Conservation (phyloP, 2,329 filamentous ascomycete genomes). For the Hypoxylon sp. region DNA sequence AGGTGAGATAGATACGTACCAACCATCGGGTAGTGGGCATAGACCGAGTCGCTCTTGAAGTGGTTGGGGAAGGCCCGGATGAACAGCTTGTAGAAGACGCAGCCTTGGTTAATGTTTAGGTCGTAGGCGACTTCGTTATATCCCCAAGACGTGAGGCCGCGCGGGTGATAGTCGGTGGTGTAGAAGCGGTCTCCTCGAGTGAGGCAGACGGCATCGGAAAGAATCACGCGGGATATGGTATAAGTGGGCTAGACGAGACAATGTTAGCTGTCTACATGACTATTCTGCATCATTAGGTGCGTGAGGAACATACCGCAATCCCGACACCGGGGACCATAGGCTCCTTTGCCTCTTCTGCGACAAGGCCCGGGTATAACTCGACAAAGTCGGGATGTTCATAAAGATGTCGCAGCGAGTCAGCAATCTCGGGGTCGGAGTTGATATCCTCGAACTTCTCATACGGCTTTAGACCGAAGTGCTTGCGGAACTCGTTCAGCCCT, state of each 20-base stretch:
- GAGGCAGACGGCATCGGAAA: constrained; percentile 82
- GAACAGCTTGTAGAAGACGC: constrained; percentile 87
- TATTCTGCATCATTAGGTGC: neutral
- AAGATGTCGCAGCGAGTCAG: constrained; percentile 72
- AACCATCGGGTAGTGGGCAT: constrained; percentile 80
- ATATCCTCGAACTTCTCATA: constrained; percentile 86
- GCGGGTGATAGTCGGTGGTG: constrained; percentile 80
- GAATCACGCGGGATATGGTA: constrained; percentile 79
- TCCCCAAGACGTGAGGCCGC: constrained; percentile 85
- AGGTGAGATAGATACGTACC: constrained; percentile 38
- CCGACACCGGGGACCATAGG: constrained; percentile 81
- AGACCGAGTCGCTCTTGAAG: constrained; percentile 82
- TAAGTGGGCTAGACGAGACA: constrained; percentile 70
- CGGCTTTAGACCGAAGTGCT: constrained; percentile 81
- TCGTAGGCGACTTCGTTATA: constrained; percentile 81
- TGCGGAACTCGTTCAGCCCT: constrained; percentile 85
- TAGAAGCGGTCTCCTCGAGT: constrained; percentile 84
- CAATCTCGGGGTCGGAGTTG: constrained; percentile 79
- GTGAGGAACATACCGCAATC: constrained; percentile 61
- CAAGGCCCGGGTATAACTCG: constrained; percentile 82
- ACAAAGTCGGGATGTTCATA: constrained; percentile 85
- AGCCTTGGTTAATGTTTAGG: constrained; percentile 80
- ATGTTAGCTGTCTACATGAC: constrained; percentile 17
- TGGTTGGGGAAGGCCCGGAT: constrained; percentile 82
- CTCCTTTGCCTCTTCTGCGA: constrained; percentile 79